Conservation (phyloP, 192 early-diverging fungal species). For the Entomortierella lignicola region DNA sequence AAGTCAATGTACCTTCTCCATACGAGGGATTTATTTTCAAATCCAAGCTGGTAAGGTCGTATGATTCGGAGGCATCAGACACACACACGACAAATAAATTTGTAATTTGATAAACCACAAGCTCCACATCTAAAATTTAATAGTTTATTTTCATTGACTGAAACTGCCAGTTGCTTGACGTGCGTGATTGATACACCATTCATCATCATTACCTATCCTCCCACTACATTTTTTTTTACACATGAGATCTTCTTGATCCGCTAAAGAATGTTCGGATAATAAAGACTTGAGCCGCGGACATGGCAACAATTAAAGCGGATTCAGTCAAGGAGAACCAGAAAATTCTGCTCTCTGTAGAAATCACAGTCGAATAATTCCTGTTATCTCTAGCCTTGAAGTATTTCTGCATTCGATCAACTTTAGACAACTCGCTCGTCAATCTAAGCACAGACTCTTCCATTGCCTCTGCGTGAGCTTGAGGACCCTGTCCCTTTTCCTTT, state of each 20-base stretch:
- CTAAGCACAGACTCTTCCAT: constrained; percentile 70
- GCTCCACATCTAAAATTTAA: no score
- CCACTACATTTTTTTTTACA: constrained; percentile 1
- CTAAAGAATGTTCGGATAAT: constrained; percentile 95
- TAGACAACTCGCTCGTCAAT: constrained; percentile 70
- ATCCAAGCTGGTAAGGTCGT: no score
- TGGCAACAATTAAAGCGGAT: constrained; percentile 79
- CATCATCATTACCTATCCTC: neutral
- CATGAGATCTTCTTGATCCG: constrained; percentile 63
- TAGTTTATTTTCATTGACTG: no score
- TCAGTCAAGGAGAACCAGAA: constrained; percentile 94
- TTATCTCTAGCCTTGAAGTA: constrained; percentile 91
- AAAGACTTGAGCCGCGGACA: constrained; percentile 91
- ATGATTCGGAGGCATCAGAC: no score
- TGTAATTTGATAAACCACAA: no score
- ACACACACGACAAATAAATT: no score
- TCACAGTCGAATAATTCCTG: constrained; percentile 90
- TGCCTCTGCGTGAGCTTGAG: constrained; percentile 52
- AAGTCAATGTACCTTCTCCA: no score
- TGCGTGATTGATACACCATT: neutral
- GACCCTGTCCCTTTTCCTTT: constrained; percentile 35
- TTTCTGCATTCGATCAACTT: constrained; percentile 84
- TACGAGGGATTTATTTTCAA: no score
- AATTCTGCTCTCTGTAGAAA: constrained; percentile 85
- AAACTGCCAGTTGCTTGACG: no score